Percentiles rank a stretch among this genome's conserved stretches.
Conservation (phyloP, 352 stramenopile genomes). For the Globisporangium uncinulatum region DNA sequence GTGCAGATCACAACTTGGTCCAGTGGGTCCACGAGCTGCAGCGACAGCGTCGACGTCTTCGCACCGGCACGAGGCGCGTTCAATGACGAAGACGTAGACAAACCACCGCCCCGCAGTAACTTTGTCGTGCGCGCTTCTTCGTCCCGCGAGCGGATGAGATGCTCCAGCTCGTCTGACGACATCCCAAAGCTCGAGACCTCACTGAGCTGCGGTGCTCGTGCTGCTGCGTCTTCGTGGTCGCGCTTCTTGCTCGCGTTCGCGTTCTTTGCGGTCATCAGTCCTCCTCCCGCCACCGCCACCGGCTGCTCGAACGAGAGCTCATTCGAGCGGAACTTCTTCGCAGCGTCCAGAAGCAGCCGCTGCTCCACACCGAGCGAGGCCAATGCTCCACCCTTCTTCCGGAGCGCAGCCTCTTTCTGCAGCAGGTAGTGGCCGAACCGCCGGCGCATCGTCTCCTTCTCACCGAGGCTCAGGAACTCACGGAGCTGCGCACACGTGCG, state of each 20-base stretch:
- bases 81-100: not conserved
- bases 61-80: not conserved
- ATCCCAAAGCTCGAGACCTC: constrained; percentile 73
- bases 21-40: constrained; percentile 41
- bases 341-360: constrained; percentile 50
- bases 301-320: constrained; percentile 30
- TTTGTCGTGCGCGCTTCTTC: constrained; percentile 18
- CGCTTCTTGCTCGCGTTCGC: constrained; percentile 18
- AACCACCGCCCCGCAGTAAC: constrained; percentile 3
- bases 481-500: constrained; percentile 81
- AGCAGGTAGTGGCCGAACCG: constrained; percentile 83
- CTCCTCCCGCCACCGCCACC: constrained; percentile 1
- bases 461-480: constrained; percentile 76
- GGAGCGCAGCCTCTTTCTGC: constrained; percentile 50
- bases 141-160: constrained; percentile 19
- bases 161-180: constrained; percentile 59
- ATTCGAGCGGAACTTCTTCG: constrained; percentile 37
- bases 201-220: constrained; percentile 7
- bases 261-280: constrained; percentile 6
- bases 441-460: constrained; percentile 70
- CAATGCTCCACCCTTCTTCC: constrained; percentile 42
- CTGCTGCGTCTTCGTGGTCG: constrained; percentile 1
- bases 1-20: constrained; percentile 70
- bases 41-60: constrained; percentile 27
- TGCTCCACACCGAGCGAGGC: constrained; percentile 52